Conservation (phyloP, 2,329 filamentous ascomycete species). For the Parafenestella ontariensis region DNA sequence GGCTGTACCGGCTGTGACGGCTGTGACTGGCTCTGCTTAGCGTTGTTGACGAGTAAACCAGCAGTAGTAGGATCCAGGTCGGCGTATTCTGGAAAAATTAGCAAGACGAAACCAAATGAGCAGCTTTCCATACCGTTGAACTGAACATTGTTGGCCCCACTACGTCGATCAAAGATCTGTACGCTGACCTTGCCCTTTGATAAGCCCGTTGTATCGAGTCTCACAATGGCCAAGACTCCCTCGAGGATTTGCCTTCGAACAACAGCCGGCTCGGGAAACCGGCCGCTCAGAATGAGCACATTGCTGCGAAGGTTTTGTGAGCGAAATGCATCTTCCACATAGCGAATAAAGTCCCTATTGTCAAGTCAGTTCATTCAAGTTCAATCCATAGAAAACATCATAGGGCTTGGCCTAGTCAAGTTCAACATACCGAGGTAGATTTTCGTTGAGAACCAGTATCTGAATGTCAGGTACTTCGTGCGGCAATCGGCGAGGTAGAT, state of each 20-base stretch:
- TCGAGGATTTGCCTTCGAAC: conserved; percentile 86
- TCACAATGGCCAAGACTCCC: conserved; percentile 84
- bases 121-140: conserved; percentile 67
- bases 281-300: conserved; percentile 78
- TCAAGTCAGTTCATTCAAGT: conserved; percentile 4
- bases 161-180: conserved; percentile 83
- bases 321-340: conserved; percentile 79
- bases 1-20: conserved; percentile 43
- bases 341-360: conserved; percentile 75
- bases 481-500: conserved; percentile 75
- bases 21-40: conserved; percentile 61
- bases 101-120: conserved; percentile 6
- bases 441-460: conserved; percentile 78
- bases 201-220: conserved; percentile 75
- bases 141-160: conserved; percentile 75
- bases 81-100: conserved; percentile 70
- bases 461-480: conserved; percentile 87
- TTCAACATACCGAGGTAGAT: conserved; percentile 53
- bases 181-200: conserved; percentile 76
- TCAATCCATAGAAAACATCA: neutral
- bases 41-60: conserved; percentile 78
- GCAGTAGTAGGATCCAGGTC: conserved; percentile 80
- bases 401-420: neutral
- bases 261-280: conserved; percentile 78
- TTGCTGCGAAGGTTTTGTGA: conserved; percentile 76